Evolutionary conservation across 257 asterid species (phyloP).

Genomic region (Solanum chilense): DNA sequence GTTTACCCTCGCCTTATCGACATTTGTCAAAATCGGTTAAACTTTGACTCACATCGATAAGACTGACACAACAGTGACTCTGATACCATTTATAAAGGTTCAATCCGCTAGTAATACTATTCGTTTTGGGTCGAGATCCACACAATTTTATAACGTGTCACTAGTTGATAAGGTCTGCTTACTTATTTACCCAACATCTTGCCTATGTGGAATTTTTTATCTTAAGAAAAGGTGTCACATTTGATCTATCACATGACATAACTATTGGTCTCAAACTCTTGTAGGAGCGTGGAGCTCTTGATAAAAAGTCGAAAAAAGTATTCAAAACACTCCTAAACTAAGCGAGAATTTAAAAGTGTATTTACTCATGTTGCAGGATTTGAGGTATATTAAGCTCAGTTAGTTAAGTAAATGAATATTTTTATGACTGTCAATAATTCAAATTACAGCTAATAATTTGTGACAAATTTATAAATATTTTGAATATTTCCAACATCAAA

Average conservation of each 20-base stretch:
- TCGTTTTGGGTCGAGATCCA: neutral
- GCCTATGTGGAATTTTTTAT: no score
- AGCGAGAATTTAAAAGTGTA: no score
- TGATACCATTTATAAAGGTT: no score
- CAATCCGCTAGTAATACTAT: neutral
- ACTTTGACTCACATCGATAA: neutral
- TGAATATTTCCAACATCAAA: neutral
- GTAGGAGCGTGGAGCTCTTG: neutral
- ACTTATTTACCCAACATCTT: neutral
- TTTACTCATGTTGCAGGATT: neutral
- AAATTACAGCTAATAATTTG: no score
- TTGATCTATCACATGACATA: neutral
- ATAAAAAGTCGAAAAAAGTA: no score
- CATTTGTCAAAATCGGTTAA: no score
- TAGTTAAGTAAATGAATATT: fast-evolving
- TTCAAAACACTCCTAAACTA: neutral
- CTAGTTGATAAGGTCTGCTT: neutral
- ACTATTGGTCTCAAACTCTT: neutral
- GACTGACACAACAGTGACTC: neutral
- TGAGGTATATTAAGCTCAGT: fast-evolving
- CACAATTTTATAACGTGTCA: no score
- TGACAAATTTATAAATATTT: no score
- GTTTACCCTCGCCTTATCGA: neutral
- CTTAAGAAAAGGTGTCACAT: neutral
- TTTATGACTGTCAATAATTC: fast-evolving